Percentiles rank a stretch among this genome's conserved stretches.
Conservation (phyloP, 768 basidiomycete species). For the Tylopilus subfusipes region DNA sequence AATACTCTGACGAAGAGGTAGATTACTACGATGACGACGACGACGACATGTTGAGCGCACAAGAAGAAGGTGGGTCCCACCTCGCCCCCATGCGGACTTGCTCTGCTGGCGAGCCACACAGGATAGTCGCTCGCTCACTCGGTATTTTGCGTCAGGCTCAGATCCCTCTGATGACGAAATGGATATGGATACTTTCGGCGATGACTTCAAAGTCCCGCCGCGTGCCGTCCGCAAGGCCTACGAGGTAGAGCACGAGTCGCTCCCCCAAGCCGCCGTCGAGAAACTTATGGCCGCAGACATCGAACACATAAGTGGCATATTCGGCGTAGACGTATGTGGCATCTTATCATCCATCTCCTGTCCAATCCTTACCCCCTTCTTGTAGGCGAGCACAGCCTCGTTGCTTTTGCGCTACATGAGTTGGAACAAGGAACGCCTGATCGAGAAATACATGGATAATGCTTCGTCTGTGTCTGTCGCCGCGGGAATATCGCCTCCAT, state of each 20-base stretch:
- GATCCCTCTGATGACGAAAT: constrained; percentile 57
- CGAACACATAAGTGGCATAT: constrained; percentile 83
- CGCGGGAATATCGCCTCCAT: constrained; percentile 61
- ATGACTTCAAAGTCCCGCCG: constrained; percentile 57
- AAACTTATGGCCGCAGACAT: constrained; percentile 73
- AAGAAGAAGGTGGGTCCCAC: constrained; percentile 49
- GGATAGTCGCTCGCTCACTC: constrained; percentile 18
- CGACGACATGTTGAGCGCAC: constrained; percentile 59
- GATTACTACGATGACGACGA: constrained; percentile 70
- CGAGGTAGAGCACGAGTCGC: constrained; percentile 80
- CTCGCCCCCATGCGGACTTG: not conserved
- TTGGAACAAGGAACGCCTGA: constrained; percentile 96
- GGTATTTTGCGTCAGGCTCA: constrained; percentile 30
- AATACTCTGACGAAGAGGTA: constrained; percentile 64
- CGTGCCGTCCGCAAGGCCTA: constrained; percentile 67
- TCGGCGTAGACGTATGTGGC: constrained; percentile 80
- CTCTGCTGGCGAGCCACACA: constrained; percentile 24
- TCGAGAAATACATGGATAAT: constrained; percentile 97
- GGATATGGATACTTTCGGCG: constrained; percentile 62
- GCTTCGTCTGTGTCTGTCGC: constrained; percentile 63
- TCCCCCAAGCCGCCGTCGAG: constrained; percentile 71
- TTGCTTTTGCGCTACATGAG: constrained; percentile 77
- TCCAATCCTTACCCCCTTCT: not conserved
- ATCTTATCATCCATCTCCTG: not conserved
- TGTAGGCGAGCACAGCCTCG: constrained; percentile 63